Base-by-base conservation (phyloP, 371 early-diverging fungal species). In the Mortierella sp. region DNA sequence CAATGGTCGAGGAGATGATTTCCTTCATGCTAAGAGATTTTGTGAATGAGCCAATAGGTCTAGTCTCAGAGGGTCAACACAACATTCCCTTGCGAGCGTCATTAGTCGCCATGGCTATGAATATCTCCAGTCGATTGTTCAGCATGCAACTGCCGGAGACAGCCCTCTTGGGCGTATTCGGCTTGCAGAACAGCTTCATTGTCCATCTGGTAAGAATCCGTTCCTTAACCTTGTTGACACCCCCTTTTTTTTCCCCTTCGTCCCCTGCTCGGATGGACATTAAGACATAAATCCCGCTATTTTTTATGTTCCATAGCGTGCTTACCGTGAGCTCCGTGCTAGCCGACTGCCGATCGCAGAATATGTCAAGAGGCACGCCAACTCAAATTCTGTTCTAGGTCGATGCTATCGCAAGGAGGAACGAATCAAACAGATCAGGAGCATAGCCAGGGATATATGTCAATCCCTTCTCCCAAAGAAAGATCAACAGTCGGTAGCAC, bases 111-210 rank as follows among this genome's bases (percentile, higher is more conserved):
- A 76, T 76, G 76, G 60, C 58, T 39, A 76, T 76, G 76, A 76
- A 76, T 19, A 31, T 76, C 30, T 56, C 65, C 9, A 52, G 47
- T 12, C 46, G 65, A 8, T 45, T 76, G n/a, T 56, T 65, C 28
- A 65, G 58, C 34, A 65, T 76, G 63, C 69, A 66, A 1, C 58
- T 76, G 1, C 76, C 76, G 28, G 76, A 76, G 56, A 65, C 76
- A 16, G 69, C 76, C 3, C 66, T 76, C 3, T 31, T 76, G 4
- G 76, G 58, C n/a, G 66, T 76, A 10, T 76, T 69, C 48, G 76
- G 76, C 1, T 41, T 76, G 12, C 76, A 76, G 51, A 76, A 69
- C 76, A 76, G 53, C 38, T 76, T 76, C 46, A 76, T 76, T 41
- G 76, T 76, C 13, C 70, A 76, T 50, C 30, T 76, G 62, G 76